phyloP scores from a whole-genome alignment of 345 rosid genomes.

The Acer yangbiense region DNA sequence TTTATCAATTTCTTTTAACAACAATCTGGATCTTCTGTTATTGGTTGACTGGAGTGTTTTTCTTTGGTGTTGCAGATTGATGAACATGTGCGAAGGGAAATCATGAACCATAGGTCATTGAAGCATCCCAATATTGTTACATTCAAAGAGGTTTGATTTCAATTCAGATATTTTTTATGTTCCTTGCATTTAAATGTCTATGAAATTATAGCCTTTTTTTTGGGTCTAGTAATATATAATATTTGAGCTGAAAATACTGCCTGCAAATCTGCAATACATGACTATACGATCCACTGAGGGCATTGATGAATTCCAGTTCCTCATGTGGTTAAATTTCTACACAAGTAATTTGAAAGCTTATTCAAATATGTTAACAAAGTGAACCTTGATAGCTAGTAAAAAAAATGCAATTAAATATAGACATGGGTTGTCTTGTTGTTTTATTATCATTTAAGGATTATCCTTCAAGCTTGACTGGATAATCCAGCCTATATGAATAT shows the following conservation, averaged over 20 bases:
- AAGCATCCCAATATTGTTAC: conserved; percentile 72
- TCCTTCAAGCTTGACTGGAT: not conserved
- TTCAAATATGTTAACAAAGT: not conserved
- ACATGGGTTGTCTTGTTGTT: not conserved
- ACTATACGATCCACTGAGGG: not conserved
- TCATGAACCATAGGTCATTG: conserved; percentile 74
- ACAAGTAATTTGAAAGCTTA: not conserved
- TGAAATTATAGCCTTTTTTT: not conserved
- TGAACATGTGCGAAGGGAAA: conserved; percentile 75
- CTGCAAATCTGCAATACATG: not conserved
- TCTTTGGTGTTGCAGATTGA: conserved; percentile 50
- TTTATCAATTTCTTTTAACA: not conserved
- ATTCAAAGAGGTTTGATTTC: conserved; percentile 56
- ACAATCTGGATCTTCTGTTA: not conserved
- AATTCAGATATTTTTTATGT: not conserved
- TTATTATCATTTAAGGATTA: not conserved
- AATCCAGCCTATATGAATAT: not conserved
- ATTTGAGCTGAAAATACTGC: not conserved
- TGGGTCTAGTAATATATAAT: not conserved
- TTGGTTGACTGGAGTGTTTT: conserved; percentile 12
- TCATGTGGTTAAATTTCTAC: not conserved
- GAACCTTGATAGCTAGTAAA: not conserved
- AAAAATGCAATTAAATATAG: not conserved
- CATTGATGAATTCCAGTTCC: not conserved
- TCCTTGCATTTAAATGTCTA: conserved; percentile 2